Evolutionary conservation across 495 filamentous ascomycete species (phyloP).

Genomic region (Aspergillus conjunctus): DNA sequence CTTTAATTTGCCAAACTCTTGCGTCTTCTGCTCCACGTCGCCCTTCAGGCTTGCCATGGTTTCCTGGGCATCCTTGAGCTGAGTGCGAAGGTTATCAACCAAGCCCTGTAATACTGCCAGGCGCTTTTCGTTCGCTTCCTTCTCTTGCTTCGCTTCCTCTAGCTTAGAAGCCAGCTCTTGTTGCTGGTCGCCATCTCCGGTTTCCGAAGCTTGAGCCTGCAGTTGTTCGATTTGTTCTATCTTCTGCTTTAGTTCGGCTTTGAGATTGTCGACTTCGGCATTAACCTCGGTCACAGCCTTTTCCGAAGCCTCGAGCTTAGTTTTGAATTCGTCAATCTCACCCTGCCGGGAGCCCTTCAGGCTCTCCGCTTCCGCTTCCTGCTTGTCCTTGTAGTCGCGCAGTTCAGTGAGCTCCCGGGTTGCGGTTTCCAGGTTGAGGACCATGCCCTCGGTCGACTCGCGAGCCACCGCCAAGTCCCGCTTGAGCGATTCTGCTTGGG

Average conservation of each 20-base stretch:
- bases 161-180: constrained; percentile 40
- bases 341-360: constrained; percentile 34
- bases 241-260: constrained; percentile 56
- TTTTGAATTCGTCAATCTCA: constrained; percentile 46
- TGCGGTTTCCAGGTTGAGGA: constrained; percentile 60
- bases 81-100: constrained; percentile 52
- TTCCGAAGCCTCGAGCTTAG: constrained; percentile 45
- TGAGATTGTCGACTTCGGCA: constrained; percentile 53
- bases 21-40: constrained; percentile 42
- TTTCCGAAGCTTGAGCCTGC: constrained; percentile 41
- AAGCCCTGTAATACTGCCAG: constrained; percentile 54
- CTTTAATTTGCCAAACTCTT: constrained; percentile 32
- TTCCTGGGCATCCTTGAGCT: constrained; percentile 52
- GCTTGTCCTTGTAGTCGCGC: constrained; percentile 59
- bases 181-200: constrained; percentile 45
- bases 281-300: constrained; percentile 48
- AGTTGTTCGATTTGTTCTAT: constrained; percentile 55
- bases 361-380: constrained; percentile 49
- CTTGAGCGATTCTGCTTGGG: constrained; percentile 58
- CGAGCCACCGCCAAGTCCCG: constrained; percentile 57
- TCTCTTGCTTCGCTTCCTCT: constrained; percentile 39
- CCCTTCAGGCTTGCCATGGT: constrained; percentile 46
- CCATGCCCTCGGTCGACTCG: constrained; percentile 67
- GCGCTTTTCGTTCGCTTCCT: constrained; percentile 53
- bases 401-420: constrained; percentile 60